Evolutionary conservation across 2,329 filamentous ascomycete genomes (phyloP).

Genomic region (Epichloe elymi): DNA sequence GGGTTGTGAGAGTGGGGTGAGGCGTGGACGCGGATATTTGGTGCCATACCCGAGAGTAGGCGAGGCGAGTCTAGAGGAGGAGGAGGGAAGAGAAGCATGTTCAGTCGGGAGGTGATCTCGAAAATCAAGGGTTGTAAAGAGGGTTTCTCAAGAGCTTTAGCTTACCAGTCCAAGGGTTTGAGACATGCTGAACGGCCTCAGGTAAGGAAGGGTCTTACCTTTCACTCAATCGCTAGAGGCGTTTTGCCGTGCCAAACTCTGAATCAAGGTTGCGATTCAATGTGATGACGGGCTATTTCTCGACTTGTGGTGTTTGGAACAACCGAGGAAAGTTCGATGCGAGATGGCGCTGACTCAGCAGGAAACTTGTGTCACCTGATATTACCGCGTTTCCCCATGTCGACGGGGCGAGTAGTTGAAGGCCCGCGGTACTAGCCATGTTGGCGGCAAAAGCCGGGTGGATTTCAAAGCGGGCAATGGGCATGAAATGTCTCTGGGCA

Average conservation of each 20-base stretch:
- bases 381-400: background rate
- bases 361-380: constrained; percentile 1
- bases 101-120: background rate
- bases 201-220: constrained; percentile 10
- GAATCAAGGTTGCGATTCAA: background rate
- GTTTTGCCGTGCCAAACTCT: background rate
- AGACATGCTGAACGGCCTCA: constrained; percentile 45
- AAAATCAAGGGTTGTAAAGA: background rate
- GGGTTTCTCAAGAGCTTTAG: background rate
- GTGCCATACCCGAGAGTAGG: constrained; percentile 95
- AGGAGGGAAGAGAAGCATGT: background rate
- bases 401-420: too few relatives aligned
- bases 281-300: background rate
- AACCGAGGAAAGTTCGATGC: background rate
- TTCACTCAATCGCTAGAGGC: background rate
- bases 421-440: background rate
- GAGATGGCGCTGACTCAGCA: constrained; percentile 2
- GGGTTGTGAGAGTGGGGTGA: constrained; percentile 47
- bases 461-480: constrained; percentile 21
- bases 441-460: constrained; percentile 2
- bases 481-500: constrained; percentile 15
- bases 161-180: constrained; percentile 64
- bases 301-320: background rate
- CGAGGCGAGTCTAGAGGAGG: constrained; percentile 64
- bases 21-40: constrained; percentile 58